Conservation (phyloP, 495 filamentous ascomycete species). For the Articulospora tetracladia region DNA sequence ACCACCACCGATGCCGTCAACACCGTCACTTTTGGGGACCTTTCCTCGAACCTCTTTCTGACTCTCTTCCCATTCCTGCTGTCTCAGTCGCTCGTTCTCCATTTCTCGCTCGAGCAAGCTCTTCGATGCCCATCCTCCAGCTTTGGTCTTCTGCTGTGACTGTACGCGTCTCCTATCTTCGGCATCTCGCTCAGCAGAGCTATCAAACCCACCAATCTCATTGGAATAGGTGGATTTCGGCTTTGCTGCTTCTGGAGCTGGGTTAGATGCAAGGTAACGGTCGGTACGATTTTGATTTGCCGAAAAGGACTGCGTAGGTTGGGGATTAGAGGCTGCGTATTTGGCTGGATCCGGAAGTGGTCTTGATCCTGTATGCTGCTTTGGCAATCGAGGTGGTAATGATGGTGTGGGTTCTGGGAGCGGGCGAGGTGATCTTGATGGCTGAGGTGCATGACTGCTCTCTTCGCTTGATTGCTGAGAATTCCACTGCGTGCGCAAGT, state of each 20-base stretch:
- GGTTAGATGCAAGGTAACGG: slow-evolving; percentile 38
- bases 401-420: slow-evolving; percentile 23
- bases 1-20: slow-evolving; percentile 51
- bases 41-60: slow-evolving; percentile 68
- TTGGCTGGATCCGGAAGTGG: slow-evolving; percentile 49
- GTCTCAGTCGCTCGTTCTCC: slow-evolving; percentile 89
- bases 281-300: slow-evolving; percentile 38
- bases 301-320: slow-evolving; percentile 12
- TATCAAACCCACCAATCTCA: slow-evolving; percentile 40
- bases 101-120: slow-evolving; percentile 91
- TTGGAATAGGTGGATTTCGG: slow-evolving; percentile 49
- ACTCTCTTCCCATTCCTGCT: slow-evolving; percentile 92
- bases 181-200: slow-evolving; percentile 60
- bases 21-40: slow-evolving; percentile 38
- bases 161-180: slow-evolving; percentile 64
- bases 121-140: slow-evolving; percentile 73
- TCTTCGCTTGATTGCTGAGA: slow-evolving; percentile 41
- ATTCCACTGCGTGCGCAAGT: slow-evolving; percentile 67
- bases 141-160: slow-evolving; percentile 65
- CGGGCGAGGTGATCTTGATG: slow-evolving; percentile 35
- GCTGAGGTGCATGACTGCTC: slow-evolving; percentile 26
- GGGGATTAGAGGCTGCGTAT: slow-evolving; percentile 26
- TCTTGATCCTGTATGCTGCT: slow-evolving; percentile 30
- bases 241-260: slow-evolving; percentile 30
- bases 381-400: slow-evolving; percentile 13